phyloP scores from a whole-genome alignment of 2,329 filamentous ascomycete species.

The Cytospora mali region DNA sequence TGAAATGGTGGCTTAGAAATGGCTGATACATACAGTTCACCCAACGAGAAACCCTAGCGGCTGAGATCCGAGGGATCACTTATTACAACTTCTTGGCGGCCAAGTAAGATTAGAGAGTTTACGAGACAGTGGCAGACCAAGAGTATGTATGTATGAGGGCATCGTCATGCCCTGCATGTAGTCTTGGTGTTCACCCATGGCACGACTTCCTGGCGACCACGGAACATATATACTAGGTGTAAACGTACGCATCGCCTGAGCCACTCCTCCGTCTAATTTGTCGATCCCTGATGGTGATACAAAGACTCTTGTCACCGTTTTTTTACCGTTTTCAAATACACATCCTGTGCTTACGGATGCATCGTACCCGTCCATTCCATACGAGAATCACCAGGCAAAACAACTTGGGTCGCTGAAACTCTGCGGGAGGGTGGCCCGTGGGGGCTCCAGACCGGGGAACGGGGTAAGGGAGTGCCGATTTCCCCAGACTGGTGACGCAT shows the following conservation, averaged over 20 bases:
- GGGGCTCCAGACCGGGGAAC: slow-evolving; percentile 23
- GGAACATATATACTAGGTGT: not conserved
- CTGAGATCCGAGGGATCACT: slow-evolving; percentile 15
- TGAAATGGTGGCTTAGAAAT: not conserved
- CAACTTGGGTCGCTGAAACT: slow-evolving; percentile 19
- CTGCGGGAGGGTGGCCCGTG: slow-evolving; percentile 22
- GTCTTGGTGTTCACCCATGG: not conserved
- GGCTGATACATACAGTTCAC: not conserved
- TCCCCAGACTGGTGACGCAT: slow-evolving; percentile 28
- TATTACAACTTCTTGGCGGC: slow-evolving; percentile 6
- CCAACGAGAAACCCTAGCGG: not conserved
- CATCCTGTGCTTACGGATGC: not conserved
- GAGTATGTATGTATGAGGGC: not conserved
- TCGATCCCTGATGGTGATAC: not conserved
- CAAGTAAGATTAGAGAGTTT: slow-evolving; percentile 13
- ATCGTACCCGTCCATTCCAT: slow-evolving; percentile 7
- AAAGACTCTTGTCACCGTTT: not conserved
- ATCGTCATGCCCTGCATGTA: not conserved
- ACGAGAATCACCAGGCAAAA: slow-evolving; percentile 15
- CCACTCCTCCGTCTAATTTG: not conserved
- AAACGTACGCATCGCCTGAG: not conserved
- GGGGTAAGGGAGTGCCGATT: slow-evolving; percentile 23
- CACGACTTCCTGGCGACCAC: not conserved
- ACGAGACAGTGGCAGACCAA: slow-evolving; percentile 8
- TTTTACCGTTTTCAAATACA: not conserved